phyloP scores from a whole-genome alignment of 192 early-diverging fungal species.

The Mortierella hygrophila region DNA sequence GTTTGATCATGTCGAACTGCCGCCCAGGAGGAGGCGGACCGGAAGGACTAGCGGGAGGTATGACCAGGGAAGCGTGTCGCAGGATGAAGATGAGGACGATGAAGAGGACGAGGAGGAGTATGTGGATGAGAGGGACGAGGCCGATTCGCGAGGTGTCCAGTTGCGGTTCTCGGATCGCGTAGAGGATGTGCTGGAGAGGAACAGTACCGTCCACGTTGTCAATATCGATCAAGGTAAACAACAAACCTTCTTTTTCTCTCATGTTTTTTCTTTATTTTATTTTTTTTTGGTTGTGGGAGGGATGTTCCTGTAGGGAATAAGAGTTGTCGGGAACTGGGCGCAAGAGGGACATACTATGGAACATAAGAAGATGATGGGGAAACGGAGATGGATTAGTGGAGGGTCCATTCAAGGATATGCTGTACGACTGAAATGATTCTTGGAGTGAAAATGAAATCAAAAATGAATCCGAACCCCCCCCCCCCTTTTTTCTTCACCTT shows the following conservation, averaged over 20 bases:
- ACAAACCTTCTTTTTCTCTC: neutral
- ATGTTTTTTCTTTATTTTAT: slow-evolving; percentile 2
- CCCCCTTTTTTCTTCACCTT: too few species aligned
- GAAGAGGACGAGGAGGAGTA: slow-evolving; percentile 14
- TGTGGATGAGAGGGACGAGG: slow-evolving; percentile 27
- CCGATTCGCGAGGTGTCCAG: slow-evolving; percentile 52
- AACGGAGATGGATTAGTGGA: too few species aligned
- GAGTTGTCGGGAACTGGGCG: neutral
- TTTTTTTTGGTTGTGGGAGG: neutral
- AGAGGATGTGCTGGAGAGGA: slow-evolving; percentile 63
- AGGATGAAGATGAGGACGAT: neutral
- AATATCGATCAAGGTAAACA: slow-evolving; percentile 60
- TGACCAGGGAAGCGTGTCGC: neutral
- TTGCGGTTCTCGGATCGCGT: slow-evolving; percentile 66
- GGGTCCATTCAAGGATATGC: too few species aligned
- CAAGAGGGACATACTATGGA: neutral
- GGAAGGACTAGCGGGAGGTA: neutral
- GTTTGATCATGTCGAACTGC: slow-evolving; percentile 51
- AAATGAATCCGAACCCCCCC: too few species aligned
- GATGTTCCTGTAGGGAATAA: neutral
- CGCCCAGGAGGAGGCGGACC: neutral
- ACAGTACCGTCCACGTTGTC: slow-evolving; percentile 66
- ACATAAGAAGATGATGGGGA: too few species aligned
- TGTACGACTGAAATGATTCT: too few species aligned
- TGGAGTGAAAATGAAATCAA: too few species aligned